Base-by-base conservation (phyloP, 139 green algal species). In the Helicosporidium sp. region DNA sequence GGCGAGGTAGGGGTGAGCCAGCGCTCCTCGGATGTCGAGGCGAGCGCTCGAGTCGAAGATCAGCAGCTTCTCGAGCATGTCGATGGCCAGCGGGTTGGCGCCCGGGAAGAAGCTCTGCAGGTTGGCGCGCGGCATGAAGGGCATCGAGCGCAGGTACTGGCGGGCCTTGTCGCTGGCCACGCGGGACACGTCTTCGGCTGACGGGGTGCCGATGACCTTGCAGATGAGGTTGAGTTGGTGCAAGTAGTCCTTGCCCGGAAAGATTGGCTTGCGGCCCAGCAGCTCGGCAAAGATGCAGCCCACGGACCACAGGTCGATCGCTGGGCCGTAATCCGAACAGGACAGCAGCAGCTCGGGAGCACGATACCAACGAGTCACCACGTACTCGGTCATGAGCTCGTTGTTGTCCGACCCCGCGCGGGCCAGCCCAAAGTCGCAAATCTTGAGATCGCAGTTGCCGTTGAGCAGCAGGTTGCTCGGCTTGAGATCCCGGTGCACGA, bases 331-430 rank as follows among this genome's bases (percentile, higher is more conserved):
- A 44, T 77, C 62, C 16, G 82, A 69, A 48, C 74, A 88, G 6
- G 68, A 82, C 29, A 95, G 70, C 59, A 95, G 64, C 51, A 95
- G 72, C 78, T 95, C 85, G 1, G 85, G 85, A 5, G 85, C 79
- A 18, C 85, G 76, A 68, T 94, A 94, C 85, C 85, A 95, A 8
- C 85, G 69, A 3, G 85, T 95, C 8, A 95, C 83, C 18, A 94
- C 83, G 49, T 95, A 95, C 57, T 93, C 81, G 18, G 83, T 90
- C 79, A 94, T 92, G 34, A 54, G 31, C 55, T 53, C 52, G 27
- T 43, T 35, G 31, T 51, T 49, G 36, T 60, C 50, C 6, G 43
- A 17, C 37, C 29, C 37, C 3, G 35, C 28, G 22, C 39, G 28
- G 4, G 59, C 53, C 29, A 97, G 62, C 7, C 87, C 87, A 73